Percentiles rank a stretch among this genome's conserved stretches.
phyloP scores from a whole-genome alignment of 768 basidiomycete species.

The Suillus clintonianus region DNA sequence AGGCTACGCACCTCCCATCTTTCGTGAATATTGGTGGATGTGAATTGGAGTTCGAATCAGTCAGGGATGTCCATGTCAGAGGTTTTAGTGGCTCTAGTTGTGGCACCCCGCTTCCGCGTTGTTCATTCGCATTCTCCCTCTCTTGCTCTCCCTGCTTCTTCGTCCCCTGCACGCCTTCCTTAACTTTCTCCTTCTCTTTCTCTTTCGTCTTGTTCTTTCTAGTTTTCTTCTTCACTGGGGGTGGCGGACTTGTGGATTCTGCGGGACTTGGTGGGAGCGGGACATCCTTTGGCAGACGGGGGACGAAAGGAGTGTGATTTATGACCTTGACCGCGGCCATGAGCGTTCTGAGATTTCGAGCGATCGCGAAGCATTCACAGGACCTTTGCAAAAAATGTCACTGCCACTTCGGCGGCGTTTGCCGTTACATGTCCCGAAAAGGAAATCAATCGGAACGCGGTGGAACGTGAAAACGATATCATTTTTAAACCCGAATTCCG shows the following conservation, averaged over 20 bases:
- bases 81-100: constrained; percentile 12
- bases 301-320: constrained; percentile 17
- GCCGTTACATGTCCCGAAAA: constrained; percentile 4
- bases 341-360: constrained; percentile 3
- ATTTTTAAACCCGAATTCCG: too few species aligned
- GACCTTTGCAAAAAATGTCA: constrained; percentile 9
- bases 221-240: constrained; percentile 23
- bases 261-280: constrained; percentile 32
- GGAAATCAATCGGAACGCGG: not conserved
- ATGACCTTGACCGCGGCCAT: constrained; percentile 19
- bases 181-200: constrained; percentile 41
- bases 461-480: too few species aligned
- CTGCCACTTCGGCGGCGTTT: constrained; percentile 12
- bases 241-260: constrained; percentile 18
- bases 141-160: constrained; percentile 12
- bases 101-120: constrained; percentile 20
- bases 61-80: constrained; percentile 74
- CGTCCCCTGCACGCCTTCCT: constrained; percentile 14
- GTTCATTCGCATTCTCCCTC: constrained; percentile 7
- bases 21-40: constrained; percentile 80
- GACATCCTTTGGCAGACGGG: constrained; percentile 40
- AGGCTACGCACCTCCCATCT: constrained; percentile 72
- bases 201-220: constrained; percentile 50
- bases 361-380: constrained; percentile 6
- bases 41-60: constrained; percentile 64